Evolutionary conservation across 768 basidiomycete genomes (phyloP), one percentile per base, ranked within the genome.

Genomic region (Phanerodontia chrysosporium): DNA sequence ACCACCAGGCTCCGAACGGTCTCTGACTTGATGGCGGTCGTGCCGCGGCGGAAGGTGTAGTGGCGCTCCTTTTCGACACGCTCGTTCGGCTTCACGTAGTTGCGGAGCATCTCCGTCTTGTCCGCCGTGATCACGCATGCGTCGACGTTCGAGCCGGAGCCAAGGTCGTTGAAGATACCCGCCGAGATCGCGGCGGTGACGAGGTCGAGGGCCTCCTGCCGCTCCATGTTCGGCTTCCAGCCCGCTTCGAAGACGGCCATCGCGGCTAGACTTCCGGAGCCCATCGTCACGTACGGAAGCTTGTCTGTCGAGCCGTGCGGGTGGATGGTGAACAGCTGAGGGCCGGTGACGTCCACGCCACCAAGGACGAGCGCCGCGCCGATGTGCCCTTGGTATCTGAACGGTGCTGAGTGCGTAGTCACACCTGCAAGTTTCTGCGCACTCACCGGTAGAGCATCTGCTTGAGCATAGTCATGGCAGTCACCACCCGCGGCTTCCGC

Each of bases 301-400:
- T 98, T 98, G 77, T 98, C 97, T 0, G 96, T 98, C 14, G 95
- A 97, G 3, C 97, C 97, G 74, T 99, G 95, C 0, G 97, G 95
- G 61, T 89, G 86, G 64, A 99, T 87, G 14, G 95, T 98, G 78
- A 96, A 98, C 14, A 99, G 85, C 59, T 98, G 95, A 12, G 95
- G 83, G 16, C 97, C 97, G 2, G 92, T 93, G 12, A 84, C 70
- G 72, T 99, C 97, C n/a, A 97, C 94, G 24, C 97, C 97, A 1
- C 95, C 97, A 30, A 99, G 83, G 13, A 99, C 96, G 32, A 99
- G 86, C 8, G 96, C 94, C 0, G 97, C 97, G 29, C 97, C 96
- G 55, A 99, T 76, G 0, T 95, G 84, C 0, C 97, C 97, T 74
- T 97, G 94, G 71, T 98, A 82, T 68, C 95, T 97, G 67, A 2